Evolutionary conservation across 805 yeast species (phyloP).

Genomic region (Starmera dryadoides): DNA sequence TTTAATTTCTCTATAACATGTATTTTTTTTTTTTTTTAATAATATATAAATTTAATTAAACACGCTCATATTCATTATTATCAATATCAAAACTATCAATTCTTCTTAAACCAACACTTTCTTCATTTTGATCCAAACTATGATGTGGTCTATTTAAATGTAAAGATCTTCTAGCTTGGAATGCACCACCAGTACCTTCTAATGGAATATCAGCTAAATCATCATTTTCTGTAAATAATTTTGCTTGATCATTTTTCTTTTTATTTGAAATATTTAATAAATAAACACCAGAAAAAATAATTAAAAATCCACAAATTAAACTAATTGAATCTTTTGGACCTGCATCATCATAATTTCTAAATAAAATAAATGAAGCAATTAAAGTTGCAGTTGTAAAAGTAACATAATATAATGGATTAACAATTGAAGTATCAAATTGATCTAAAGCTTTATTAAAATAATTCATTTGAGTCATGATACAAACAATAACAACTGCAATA

Average conservation of each 20-base stretch:
- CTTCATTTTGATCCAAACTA: conserved; percentile 29
- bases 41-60: conserved; percentile 2
- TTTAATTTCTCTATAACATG: conserved; percentile 17
- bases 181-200: conserved; percentile 77
- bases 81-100: conserved; percentile 53
- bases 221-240: conserved; percentile 36
- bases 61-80: conserved; percentile 26
- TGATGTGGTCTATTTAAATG: conserved; percentile 42
- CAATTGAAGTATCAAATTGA: conserved; percentile 88
- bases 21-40: conserved; percentile 17
- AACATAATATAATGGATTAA: conserved; percentile 85
- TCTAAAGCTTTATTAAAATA: conserved; percentile 90
- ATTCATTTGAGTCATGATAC: conserved; percentile 89
- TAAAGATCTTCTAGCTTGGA: conserved; percentile 71
- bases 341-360: conserved; percentile 82
- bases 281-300: conserved; percentile 84
- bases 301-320: conserved; percentile 75
- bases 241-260: conserved; percentile 41
- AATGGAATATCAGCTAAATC: conserved; percentile 68
- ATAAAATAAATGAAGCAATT: conserved; percentile 77
- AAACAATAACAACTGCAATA: conserved; percentile 66
- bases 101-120: conserved; percentile 48
- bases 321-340: conserved; percentile 75
- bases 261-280: conserved; percentile 72
- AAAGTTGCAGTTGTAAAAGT: conserved; percentile 86